These are phyloP conservation scores for Lactarius hengduanensis DNA, from an alignment of 768 basidiomycete species.

Conservation along the genomic window DNA sequence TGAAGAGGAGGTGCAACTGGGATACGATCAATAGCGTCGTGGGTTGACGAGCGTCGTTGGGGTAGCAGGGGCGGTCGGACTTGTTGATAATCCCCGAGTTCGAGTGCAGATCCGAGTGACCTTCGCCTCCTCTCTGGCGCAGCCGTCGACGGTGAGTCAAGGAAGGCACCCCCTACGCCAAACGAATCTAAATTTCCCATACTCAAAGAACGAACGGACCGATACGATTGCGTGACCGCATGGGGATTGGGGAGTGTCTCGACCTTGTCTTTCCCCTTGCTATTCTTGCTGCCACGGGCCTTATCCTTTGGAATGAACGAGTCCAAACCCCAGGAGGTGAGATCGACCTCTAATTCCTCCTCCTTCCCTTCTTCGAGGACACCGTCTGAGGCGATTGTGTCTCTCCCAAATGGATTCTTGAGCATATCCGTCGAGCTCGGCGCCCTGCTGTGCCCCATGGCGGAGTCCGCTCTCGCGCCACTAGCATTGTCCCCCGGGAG, in stretches of 20 bases:
- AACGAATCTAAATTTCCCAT: slow-evolving; percentile 59
- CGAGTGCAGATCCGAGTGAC: slow-evolving; percentile 57
- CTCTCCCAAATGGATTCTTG: slow-evolving; percentile 72
- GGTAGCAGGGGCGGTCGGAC: slow-evolving; percentile 40
- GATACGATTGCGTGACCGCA: slow-evolving; percentile 32
- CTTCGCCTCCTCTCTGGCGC: slow-evolving; percentile 47
- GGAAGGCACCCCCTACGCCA: slow-evolving; percentile 46
- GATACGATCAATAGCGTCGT: slow-evolving; percentile 47
- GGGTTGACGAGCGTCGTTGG: slow-evolving; percentile 51
- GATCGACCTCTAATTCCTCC: slow-evolving; percentile 68
- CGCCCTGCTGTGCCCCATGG: slow-evolving; percentile 48
- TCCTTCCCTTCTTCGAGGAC: slow-evolving; percentile 46
- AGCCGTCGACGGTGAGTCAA: slow-evolving; percentile 40
- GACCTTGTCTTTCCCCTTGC: slow-evolving; percentile 39
- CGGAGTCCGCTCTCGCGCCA: slow-evolving; percentile 41
- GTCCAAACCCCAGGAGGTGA: slow-evolving; percentile 83
- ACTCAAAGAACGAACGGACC: slow-evolving; percentile 56
- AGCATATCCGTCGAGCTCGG: slow-evolving; percentile 60
- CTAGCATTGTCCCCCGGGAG: slow-evolving; percentile 57
- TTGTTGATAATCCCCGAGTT: slow-evolving; percentile 48
- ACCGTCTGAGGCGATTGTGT: slow-evolving; percentile 55
- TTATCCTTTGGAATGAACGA: slow-evolving; percentile 73
- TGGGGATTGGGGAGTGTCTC: slow-evolving; percentile 47
- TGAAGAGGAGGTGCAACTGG: slow-evolving; percentile 43
- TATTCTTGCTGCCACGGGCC: slow-evolving; percentile 38